Evolutionary conservation across 1,284 basidiomycete genomes (phyloP).

Genomic region (Tilletia indica): DNA sequence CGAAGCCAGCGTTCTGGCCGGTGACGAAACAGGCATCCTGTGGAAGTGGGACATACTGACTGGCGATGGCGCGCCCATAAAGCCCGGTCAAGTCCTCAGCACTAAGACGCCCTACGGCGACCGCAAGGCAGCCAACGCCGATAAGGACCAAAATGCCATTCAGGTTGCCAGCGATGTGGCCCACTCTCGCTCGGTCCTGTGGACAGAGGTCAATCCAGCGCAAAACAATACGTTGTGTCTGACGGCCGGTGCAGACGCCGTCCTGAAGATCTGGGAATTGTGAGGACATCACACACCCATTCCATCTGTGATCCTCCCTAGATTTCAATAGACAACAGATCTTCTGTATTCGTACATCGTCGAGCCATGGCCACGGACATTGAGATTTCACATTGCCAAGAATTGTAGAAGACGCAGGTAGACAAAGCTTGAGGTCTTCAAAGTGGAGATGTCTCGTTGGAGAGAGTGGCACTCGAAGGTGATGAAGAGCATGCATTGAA

Average conservation of each 20-base stretch:
- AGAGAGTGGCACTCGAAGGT: too few species aligned
- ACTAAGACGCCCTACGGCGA: not conserved
- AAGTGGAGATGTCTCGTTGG: too few species aligned
- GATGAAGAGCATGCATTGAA: too few species aligned
- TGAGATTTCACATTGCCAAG: too few species aligned
- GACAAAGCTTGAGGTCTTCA: too few species aligned
- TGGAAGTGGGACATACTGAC: slow-evolving; percentile 92
- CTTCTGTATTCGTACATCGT: too few species aligned
- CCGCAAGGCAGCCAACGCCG: slow-evolving; percentile 16
- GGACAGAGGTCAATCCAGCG: slow-evolving; percentile 78
- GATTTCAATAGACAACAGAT: too few species aligned
- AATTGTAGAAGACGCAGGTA: too few species aligned
- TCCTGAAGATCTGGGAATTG: slow-evolving; percentile 44
- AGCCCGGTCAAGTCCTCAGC: slow-evolving; percentile 16
- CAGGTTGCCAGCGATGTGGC: slow-evolving; percentile 58
- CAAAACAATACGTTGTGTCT: slow-evolving; percentile 64
- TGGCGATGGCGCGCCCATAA: slow-evolving; percentile 60
- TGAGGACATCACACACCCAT: too few species aligned
- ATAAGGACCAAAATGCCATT: slow-evolving; percentile 63
- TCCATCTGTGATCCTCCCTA: too few species aligned
- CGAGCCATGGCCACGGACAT: too few species aligned
- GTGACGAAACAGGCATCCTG: slow-evolving; percentile 82
- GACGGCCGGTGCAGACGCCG: slow-evolving; percentile 72
- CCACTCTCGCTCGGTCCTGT: slow-evolving; percentile 80
- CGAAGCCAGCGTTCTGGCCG: slow-evolving; percentile 77